A percentile compares a stretch with the other conserved stretches of the same genome.
These are phyloP conservation scores for Lichtheimia ramosa DNA, from an alignment of 371 early-diverging fungal species.

Conservation along the genomic window DNA sequence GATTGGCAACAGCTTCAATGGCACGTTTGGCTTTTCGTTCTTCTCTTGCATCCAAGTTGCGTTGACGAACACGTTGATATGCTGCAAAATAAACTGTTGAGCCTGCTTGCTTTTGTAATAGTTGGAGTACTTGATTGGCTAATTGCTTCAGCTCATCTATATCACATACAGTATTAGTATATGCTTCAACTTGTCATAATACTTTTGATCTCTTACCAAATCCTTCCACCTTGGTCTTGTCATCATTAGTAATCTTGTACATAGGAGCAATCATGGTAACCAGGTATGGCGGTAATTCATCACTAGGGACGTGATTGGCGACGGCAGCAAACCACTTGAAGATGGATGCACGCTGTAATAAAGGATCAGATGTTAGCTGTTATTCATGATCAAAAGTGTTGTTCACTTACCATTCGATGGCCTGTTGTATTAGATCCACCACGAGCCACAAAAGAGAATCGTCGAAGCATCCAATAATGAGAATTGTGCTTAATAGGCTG, in stretches of 20 bases:
- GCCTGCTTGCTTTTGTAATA: slow-evolving; percentile 80
- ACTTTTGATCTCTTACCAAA: slow-evolving; percentile 44
- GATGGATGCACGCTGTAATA: slow-evolving; percentile 64
- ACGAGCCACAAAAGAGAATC: slow-evolving; percentile 70
- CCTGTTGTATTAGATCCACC: slow-evolving; percentile 53
- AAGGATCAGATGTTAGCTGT: background rate
- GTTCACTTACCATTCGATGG: slow-evolving; percentile 11
- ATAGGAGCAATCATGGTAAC: slow-evolving; percentile 75
- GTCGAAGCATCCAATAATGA: slow-evolving; percentile 64
- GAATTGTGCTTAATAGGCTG: slow-evolving; percentile 33
- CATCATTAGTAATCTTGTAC: slow-evolving; percentile 80
- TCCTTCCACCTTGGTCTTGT: slow-evolving; percentile 60
- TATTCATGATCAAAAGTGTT: no score
- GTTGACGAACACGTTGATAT: slow-evolving; percentile 69
- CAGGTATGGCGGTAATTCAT: slow-evolving; percentile 64
- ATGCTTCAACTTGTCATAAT: background rate
- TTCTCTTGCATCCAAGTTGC: slow-evolving; percentile 45
- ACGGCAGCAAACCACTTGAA: slow-evolving; percentile 95
- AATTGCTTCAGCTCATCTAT: slow-evolving; percentile 73
- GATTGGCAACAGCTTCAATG: slow-evolving; percentile 48
- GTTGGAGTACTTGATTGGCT: slow-evolving; percentile 79
- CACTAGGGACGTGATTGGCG: slow-evolving; percentile 57
- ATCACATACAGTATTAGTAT: background rate
- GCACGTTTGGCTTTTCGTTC: slow-evolving; percentile 70
- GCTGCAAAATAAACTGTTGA: slow-evolving; percentile 69